A percentile compares a stretch with the other conserved stretches of the same genome.
phyloP scores from a whole-genome alignment of 208 protist genomes.

The Naegleria gruberi region DNA sequence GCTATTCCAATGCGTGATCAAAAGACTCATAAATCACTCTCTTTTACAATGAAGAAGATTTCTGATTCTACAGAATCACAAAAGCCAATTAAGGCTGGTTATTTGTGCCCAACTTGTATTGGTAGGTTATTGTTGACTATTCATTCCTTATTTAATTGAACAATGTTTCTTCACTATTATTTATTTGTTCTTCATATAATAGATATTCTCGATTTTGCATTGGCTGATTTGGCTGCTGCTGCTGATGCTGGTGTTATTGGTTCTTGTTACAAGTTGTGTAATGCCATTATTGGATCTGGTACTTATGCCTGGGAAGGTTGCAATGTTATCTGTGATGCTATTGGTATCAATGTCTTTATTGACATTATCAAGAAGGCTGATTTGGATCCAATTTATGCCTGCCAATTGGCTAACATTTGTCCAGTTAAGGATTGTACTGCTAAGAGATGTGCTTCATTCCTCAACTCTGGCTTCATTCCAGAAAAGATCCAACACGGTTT shows the following conservation, averaged over 20 bases:
- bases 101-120: too few relatives aligned
- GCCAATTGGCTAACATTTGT: constrained; percentile 36
- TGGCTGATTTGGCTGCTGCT: constrained; percentile 41
- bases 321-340: constrained; percentile 36
- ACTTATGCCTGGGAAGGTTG: constrained; percentile 25
- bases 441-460: constrained; percentile 26
- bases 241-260: constrained; percentile 41
- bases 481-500: constrained; percentile 7
- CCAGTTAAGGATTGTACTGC: constrained; percentile 31
- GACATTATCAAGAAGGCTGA: constrained; percentile 26
- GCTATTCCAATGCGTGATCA: too few relatives aligned
- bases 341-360: constrained; percentile 29
- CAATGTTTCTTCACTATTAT: too few relatives aligned
- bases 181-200: too few relatives aligned
- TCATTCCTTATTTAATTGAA: too few relatives aligned
- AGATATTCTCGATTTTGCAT: constrained; percentile 18
- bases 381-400: constrained; percentile 37
- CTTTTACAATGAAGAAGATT: too few relatives aligned
- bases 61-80: too few relatives aligned
- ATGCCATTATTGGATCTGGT: background rate
- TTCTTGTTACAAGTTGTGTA: constrained; percentile 31
- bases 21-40: too few relatives aligned
- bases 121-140: too few relatives aligned
- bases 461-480: constrained; percentile 21
- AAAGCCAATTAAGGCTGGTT: too few relatives aligned